These are phyloP conservation scores for Salix brachista DNA, from an alignment of 345 rosid species.

Conservation along the genomic window DNA sequence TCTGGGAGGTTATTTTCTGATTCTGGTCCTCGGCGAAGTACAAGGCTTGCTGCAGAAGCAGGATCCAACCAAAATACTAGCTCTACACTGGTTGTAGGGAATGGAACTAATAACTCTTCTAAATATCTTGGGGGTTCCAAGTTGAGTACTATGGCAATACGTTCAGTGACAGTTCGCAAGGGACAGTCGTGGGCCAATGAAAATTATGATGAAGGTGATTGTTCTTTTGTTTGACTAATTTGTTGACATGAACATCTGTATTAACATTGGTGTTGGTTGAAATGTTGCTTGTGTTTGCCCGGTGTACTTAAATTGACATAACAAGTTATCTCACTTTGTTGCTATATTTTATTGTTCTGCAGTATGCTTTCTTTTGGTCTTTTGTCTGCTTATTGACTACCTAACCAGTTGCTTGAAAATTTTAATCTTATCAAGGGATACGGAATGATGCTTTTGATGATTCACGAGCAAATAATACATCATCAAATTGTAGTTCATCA, in stretches of 20 bases:
- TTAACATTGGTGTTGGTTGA: background rate
- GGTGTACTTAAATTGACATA: background rate
- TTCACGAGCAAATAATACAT: slow-evolving; percentile 52
- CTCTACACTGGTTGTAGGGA: slow-evolving; percentile 52
- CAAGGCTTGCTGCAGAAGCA: slow-evolving; percentile 74
- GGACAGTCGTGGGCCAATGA: slow-evolving; percentile 89
- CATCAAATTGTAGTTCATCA: slow-evolving; percentile 48
- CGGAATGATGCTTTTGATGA: slow-evolving; percentile 73
- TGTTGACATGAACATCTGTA: background rate
- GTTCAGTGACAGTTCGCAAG: slow-evolving; percentile 82
- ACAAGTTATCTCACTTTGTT: background rate
- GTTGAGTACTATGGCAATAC: slow-evolving; percentile 63
- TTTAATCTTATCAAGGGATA: slow-evolving; percentile 46
- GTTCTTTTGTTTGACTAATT: slow-evolving; percentile 13
- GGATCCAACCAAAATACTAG: slow-evolving; percentile 50
- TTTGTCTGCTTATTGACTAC: slow-evolving; percentile 3
- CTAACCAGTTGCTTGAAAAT: slow-evolving; percentile 11
- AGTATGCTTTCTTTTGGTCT: background rate
- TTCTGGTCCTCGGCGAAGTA: slow-evolving; percentile 87
- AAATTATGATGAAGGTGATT: slow-evolving; percentile 81
- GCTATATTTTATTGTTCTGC: background rate
- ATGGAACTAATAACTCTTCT: slow-evolving; percentile 65
- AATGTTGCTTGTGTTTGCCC: background rate
- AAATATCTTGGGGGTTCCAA: slow-evolving; percentile 84
- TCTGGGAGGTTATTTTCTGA: slow-evolving; percentile 97